Base-by-base conservation (phyloP, 78 protist genomes). In the Dictyostelium capitatum region DNA sequence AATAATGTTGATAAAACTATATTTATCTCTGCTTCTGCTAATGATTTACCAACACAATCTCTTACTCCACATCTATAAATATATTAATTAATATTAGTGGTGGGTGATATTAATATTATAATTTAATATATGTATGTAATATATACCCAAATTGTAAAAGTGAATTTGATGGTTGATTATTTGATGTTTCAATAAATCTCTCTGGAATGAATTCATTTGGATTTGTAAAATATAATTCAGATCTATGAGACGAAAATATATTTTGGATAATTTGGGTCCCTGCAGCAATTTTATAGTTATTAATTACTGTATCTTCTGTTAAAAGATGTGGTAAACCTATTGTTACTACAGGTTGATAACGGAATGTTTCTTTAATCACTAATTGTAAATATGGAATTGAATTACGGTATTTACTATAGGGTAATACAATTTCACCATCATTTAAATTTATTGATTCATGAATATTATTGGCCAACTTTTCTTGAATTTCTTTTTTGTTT, bases 161-260 rank as follows among this genome's bases (percentile, higher is more conserved):
- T 37, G 43, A n/a, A n/a, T n/a, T n/a, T n/a, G n/a, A n/a, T n/a
- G n/a, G 1, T 73, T 23, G 19, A 10, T 20, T 46, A 14, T 8
- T 32, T 47, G 43, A 6, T 73, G 25, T 1, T 46, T 46, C 79
- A n/a, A 84, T 5, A 48, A 84, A 84, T 57, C 92, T 48, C 9
- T 84, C 83, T 37, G 92, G 92, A 23, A 54, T 72, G 23, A 72
- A 84, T 50, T 72, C 69, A 14, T 54, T 50, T 32, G 92, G 92
- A 0, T 77, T 9, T 2, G 47, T 23, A 51, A 70, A 84, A 28
- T 41, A 41, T 41, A 57, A 47, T 2, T 51, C 73, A n/a, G 32
- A n/a, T 11, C 67, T 59, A 41, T 72, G 51, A 7, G 64, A 17
- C 0, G 54, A 50, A 57, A n/a, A 75, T 9, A 73, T 54, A 12